phyloP scores from a whole-genome alignment of 176 grass and related monocot species.

The Eragrostis curvula region DNA sequence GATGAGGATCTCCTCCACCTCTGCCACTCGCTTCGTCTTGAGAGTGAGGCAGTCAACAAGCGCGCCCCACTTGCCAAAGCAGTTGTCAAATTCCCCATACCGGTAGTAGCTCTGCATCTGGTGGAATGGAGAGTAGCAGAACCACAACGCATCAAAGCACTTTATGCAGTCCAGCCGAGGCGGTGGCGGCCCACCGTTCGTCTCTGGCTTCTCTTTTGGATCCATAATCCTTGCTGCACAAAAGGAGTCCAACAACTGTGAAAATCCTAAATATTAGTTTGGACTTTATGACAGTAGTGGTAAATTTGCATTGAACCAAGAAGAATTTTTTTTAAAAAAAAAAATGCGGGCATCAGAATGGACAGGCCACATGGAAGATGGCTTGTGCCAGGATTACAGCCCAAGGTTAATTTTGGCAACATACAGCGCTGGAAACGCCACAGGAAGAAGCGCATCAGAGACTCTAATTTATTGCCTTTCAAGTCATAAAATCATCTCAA shows the following conservation, averaged over 20 bases:
- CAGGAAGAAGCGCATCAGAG: conserved; percentile 30
- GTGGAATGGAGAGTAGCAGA: conserved; percentile 94
- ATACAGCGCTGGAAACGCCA: conserved; percentile 37
- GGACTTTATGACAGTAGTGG: neutral
- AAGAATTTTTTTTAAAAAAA: neutral
- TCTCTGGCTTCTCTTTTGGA: conserved; percentile 28
- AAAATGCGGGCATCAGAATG: conserved; percentile 33
- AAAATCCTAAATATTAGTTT: neutral
- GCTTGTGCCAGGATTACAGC: conserved; percentile 35
- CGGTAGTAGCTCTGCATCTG: conserved; percentile 93
- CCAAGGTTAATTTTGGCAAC: conserved; percentile 33
- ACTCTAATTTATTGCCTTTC: conserved; percentile 53
- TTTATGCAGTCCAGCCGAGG: conserved; percentile 67
- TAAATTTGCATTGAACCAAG: neutral
- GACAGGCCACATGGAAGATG: neutral
- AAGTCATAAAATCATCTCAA: neutral
- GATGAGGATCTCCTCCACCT: conserved; percentile 72
- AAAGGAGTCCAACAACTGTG: conserved; percentile 10
- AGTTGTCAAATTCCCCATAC: conserved; percentile 76
- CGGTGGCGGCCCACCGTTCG: neutral
- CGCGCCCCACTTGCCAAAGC: conserved; percentile 76
- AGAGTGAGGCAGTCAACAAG: conserved; percentile 79
- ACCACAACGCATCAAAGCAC: conserved; percentile 88
- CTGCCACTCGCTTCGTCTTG: conserved; percentile 59
- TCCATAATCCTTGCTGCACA: conserved; percentile 36